Conservation (phyloP, 2,329 filamentous ascomycete genomes). For the Talaromyces pinophilus region DNA sequence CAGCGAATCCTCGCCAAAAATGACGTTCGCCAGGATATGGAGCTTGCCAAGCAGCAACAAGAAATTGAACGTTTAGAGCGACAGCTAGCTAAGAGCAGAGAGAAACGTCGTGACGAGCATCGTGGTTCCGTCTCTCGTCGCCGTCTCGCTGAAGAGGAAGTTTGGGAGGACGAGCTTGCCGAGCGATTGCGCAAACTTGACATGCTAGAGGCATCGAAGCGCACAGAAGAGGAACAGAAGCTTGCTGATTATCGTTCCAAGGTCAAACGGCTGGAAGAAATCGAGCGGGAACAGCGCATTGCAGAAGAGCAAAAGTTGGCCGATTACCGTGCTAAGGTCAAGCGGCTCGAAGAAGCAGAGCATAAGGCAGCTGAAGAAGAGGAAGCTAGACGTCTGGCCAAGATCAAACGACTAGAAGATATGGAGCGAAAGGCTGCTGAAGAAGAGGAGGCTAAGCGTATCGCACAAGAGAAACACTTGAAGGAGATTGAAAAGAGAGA, state of each 20-base stretch:
- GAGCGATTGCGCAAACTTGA: conserved; percentile 42
- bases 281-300: conserved; percentile 27
- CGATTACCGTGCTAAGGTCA: conserved; percentile 26
- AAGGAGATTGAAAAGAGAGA: conserved; percentile 38
- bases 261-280: conserved; percentile 29
- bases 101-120: conserved; percentile 19
- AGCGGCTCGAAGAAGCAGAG: conserved; percentile 43
- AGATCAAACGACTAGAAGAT: conserved; percentile 29
- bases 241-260: conserved; percentile 23
- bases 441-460: conserved; percentile 36
- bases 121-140: conserved; percentile 26
- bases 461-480: conserved; percentile 34
- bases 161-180: conserved; percentile 44
- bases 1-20: conserved; percentile 39
- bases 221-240: conserved; percentile 32
- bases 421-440: conserved; percentile 29
- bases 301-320: conserved; percentile 27
- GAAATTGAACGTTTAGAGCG: conserved; percentile 41
- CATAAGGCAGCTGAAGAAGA: conserved; percentile 35
- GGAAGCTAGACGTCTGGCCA: conserved; percentile 22
- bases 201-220: conserved; percentile 45
- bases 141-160: conserved; percentile 42
- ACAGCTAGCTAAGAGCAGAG: conserved; percentile 32
- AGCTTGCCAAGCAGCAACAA: conserved; percentile 38
- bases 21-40: conserved; percentile 38